Percentiles rank a stretch among this genome's conserved stretches.
These are phyloP conservation scores for Davidsoniella virescens DNA, from an alignment of 2,329 filamentous ascomycete species.

Conservation along the genomic window DNA sequence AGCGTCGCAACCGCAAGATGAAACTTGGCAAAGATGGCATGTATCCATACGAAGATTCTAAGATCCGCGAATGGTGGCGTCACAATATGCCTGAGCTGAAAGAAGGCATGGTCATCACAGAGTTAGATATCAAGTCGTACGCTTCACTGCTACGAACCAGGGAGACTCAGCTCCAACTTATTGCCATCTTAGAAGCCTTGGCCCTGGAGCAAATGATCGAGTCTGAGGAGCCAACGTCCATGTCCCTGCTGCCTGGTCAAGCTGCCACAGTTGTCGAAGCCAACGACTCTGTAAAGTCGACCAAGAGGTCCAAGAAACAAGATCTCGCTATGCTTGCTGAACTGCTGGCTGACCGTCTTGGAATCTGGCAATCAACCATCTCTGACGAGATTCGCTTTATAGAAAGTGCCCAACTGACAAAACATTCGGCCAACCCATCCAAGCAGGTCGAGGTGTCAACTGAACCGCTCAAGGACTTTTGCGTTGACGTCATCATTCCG, in stretches of 20 bases:
- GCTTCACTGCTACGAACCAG: constrained; percentile 52
- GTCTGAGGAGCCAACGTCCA: constrained; percentile 26
- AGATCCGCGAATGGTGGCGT: constrained; percentile 57
- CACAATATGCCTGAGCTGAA: constrained; percentile 33
- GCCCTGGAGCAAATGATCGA: constrained; percentile 44
- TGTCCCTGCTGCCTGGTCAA: not conserved
- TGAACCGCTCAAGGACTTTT: constrained; percentile 60
- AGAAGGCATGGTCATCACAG: constrained; percentile 28
- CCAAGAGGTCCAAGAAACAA: constrained; percentile 44
- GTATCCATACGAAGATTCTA: constrained; percentile 48
- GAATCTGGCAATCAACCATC: constrained; percentile 69
- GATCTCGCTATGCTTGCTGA: constrained; percentile 53
- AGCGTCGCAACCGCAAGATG: constrained; percentile 43
- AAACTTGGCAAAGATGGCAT: constrained; percentile 53
- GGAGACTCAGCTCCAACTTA: constrained; percentile 68
- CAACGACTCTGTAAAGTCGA: constrained; percentile 19
- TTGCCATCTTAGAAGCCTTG: constrained; percentile 60
- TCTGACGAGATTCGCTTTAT: constrained; percentile 38
- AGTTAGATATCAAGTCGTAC: constrained; percentile 42
- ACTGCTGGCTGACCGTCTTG: constrained; percentile 59
- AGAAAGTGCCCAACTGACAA: constrained; percentile 30
- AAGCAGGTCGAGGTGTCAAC: constrained; percentile 27
- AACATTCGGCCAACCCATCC: constrained; percentile 20
- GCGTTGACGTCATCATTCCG: constrained; percentile 62
- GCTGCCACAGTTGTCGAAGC: constrained; percentile 18